Conservation (phyloP, 176 grass and related monocot species). For the Dendrocalamus sinicus region DNA sequence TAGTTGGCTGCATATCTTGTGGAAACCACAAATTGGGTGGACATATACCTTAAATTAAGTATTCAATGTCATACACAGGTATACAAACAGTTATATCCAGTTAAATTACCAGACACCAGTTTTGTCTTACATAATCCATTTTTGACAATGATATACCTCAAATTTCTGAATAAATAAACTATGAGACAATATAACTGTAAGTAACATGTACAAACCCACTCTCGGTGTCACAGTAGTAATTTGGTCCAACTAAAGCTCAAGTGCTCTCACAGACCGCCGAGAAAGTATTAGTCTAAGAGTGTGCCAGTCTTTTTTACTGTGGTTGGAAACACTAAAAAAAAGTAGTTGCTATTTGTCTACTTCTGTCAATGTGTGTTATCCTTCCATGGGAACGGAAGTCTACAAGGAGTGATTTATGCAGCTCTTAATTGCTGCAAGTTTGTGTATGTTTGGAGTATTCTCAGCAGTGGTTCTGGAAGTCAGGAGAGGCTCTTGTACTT, state of each 20-base stretch:
- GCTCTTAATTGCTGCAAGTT: background rate
- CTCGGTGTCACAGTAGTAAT: background rate
- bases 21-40: background rate
- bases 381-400: background rate
- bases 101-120: background rate
- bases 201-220: background rate
- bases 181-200: background rate
- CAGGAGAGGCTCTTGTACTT: background rate
- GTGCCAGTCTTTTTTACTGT: background rate
- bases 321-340: background rate
- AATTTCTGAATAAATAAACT: conserved; percentile 4
- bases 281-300: background rate
- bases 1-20: background rate
- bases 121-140: background rate
- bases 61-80: background rate
- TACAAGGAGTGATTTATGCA: background rate
- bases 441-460: background rate
- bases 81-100: background rate
- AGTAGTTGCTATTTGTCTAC: background rate
- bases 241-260: background rate
- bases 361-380: background rate
- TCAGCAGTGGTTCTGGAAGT: background rate
- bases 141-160: background rate
- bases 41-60: background rate
- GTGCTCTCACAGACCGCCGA: background rate